phyloP scores from a whole-genome alignment of 495 filamentous ascomycete species.

The Hyaloscypha variabilis region DNA sequence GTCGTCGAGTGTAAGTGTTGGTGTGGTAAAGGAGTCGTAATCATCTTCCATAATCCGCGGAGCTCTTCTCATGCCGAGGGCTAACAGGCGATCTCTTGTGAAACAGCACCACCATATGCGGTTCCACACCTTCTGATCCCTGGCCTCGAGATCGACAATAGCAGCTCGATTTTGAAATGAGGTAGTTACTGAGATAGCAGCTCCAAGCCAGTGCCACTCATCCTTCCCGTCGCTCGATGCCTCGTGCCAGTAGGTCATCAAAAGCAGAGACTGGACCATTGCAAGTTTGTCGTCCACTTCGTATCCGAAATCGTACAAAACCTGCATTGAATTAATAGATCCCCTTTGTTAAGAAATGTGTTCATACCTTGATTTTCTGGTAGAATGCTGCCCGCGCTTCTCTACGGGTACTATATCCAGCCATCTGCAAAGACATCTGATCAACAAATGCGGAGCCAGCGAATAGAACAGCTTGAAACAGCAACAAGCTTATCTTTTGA shows the following conservation, averaged over 20 bases:
- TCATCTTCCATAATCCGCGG: slow-evolving; percentile 85
- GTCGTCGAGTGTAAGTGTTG: slow-evolving; percentile 78
- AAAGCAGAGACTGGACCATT: slow-evolving; percentile 74
- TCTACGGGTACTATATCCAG: slow-evolving; percentile 70
- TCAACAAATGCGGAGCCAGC: slow-evolving; percentile 55
- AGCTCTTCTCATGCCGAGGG: slow-evolving; percentile 85
- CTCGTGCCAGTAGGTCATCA: slow-evolving; percentile 90
- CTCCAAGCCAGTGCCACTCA: slow-evolving; percentile 88
- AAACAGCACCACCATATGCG: slow-evolving; percentile 93
- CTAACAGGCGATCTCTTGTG: slow-evolving; percentile 83
- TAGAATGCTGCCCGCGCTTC: slow-evolving; percentile 76
- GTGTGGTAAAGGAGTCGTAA: slow-evolving; percentile 83
- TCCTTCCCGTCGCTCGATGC: slow-evolving; percentile 85
- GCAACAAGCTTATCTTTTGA: slow-evolving; percentile 69
- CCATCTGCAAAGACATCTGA: slow-evolving; percentile 63
- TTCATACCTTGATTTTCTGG: slow-evolving; percentile 65
- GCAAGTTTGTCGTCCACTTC: slow-evolving; percentile 72
- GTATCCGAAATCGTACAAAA: slow-evolving; percentile 81
- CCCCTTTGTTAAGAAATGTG: no score
- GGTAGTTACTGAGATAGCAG: slow-evolving; percentile 81
- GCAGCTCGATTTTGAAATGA: slow-evolving; percentile 77
- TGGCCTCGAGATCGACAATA: slow-evolving; percentile 66
- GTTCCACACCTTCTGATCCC: slow-evolving; percentile 77
- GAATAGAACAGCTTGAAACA: slow-evolving; percentile 23
- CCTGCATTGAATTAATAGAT: no score